These are phyloP conservation scores for Fagus sylvatica DNA, from an alignment of 306 rosid species.

Conservation along the genomic window DNA sequence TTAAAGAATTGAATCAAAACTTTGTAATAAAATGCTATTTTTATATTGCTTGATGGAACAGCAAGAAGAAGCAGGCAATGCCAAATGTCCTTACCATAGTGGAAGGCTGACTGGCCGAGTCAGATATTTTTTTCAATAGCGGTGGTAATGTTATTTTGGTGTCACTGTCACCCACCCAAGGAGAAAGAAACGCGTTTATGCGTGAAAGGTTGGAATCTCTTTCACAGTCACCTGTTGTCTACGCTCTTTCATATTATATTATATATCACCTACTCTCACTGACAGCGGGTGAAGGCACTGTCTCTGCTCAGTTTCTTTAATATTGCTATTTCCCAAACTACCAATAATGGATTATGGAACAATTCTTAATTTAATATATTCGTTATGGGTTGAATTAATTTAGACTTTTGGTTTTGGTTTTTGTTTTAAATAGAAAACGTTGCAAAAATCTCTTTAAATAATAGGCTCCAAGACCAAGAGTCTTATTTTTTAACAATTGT, in stretches of 20 bases:
- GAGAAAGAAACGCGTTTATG: constrained; percentile 32
- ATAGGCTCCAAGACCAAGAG: too few relatives aligned
- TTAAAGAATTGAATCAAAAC: background rate
- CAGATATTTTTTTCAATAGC: constrained; percentile 17
- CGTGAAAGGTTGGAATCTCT: constrained; percentile 17
- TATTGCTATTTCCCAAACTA: too few relatives aligned
- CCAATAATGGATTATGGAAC: too few relatives aligned
- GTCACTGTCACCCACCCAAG: constrained; percentile 31
- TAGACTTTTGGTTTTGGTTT: too few relatives aligned
- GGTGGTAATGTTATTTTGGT: constrained; percentile 5
- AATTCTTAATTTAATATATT: too few relatives aligned
- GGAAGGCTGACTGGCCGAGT: constrained; percentile 48
- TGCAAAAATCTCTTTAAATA: too few relatives aligned
- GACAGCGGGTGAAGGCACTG: background rate
- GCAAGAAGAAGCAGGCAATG: background rate
- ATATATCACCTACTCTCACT: constrained; percentile 4
- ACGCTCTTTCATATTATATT: background rate
- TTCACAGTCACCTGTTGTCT: constrained; percentile 14
- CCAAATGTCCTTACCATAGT: constrained; percentile 7
- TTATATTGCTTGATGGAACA: background rate
- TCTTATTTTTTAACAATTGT: too few relatives aligned
- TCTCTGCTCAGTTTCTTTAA: background rate
- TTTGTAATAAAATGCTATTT: too few relatives aligned
- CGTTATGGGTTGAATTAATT: too few relatives aligned
- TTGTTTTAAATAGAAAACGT: too few relatives aligned